Base-by-base conservation (phyloP, 192 early-diverging fungal genomes). In the Spizellomyces sp. region DNA sequence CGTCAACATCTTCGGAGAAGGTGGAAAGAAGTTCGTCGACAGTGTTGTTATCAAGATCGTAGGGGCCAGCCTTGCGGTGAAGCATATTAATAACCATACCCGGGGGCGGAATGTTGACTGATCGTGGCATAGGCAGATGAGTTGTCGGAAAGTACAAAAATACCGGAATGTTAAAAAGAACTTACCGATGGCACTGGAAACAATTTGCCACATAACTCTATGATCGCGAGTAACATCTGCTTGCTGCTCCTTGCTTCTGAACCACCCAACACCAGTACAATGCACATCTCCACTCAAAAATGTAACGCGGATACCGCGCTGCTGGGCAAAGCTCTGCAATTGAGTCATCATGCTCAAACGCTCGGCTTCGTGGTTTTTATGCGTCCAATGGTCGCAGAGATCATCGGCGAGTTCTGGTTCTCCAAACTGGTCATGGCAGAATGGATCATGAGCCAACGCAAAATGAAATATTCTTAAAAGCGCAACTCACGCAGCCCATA, bases 391-490 rank as follows among this genome's bases (percentile, higher is more conserved):
- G 55, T 95, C 94, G 77, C 89, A 90, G 86, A 95, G 80, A 68
- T 95, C 94, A 75, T 95, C 94, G 21, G 88, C 77, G 43, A 95
- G 80, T 70, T 95, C 93, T 14, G 91, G 90, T 71, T 93, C 91
- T 63, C 92, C 93, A 80, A 93, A 92, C 52, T 45, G 17, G 14
- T 48, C 12, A 54, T 54, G 50, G 50, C 17, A n/a, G 50, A 54
- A 19, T 54, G 27, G 3, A 54, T 54, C 12, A 17, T n/a, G 19
- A 67, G 14, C 9, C 22, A 10, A 42, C 48, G 9, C 4, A 57
- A 56, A 2, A 67, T n/a, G 15, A 27, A 36, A 61, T 19, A 61
- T 61, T 36, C n/a, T 4, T 22, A 21, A 36, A 36, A 36, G n/a
- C 12, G 15, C 21, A 50, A 71, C 70, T 17, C 64, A 71, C 70